These are phyloP conservation scores for Spencermartinsiella europaea DNA, from an alignment of 805 yeast genomes.

Conservation along the genomic window DNA sequence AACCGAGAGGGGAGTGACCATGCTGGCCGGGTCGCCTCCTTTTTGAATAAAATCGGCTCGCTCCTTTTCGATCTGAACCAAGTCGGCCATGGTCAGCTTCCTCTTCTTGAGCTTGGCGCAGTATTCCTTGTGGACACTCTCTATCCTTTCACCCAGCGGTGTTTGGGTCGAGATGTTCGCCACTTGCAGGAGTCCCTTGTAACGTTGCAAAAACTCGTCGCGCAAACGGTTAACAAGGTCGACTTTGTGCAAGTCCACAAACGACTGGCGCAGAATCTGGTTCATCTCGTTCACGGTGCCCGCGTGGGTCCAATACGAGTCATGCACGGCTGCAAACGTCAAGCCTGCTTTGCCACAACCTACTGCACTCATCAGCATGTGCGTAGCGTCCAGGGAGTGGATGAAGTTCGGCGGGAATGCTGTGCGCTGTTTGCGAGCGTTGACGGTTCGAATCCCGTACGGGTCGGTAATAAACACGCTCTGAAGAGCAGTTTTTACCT, in stretches of 20 bases:
- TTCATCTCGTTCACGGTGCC: constrained; percentile 72
- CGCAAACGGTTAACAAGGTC: constrained; percentile 67
- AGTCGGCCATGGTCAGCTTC: constrained; percentile 61
- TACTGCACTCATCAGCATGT: constrained; percentile 85
- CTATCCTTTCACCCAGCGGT: constrained; percentile 47
- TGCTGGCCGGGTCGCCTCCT: constrained; percentile 46
- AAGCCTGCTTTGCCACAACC: constrained; percentile 62
- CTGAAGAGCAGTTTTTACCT: constrained; percentile 78
- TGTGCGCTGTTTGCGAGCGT: constrained; percentile 80
- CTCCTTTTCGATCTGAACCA: constrained; percentile 61
- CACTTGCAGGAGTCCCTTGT: constrained; percentile 62
- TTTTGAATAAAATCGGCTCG: constrained; percentile 50
- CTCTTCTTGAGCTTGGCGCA: constrained; percentile 32
- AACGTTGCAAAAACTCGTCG: constrained; percentile 76
- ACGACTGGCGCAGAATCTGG: constrained; percentile 63
- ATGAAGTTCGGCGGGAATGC: constrained; percentile 96
- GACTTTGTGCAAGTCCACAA: constrained; percentile 69
- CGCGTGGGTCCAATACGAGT: constrained; percentile 98
- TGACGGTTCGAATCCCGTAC: constrained; percentile 74
- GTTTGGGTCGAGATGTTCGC: constrained; percentile 49
- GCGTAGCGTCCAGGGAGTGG: constrained; percentile 95
- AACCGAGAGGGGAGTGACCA: constrained; percentile 69
- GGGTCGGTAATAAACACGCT: constrained; percentile 86
- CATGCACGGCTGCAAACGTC: constrained; percentile 92
- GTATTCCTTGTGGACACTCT: constrained; percentile 44